Base-by-base conservation (phyloP, 768 basidiomycete species). In the Tylopilus balloui region DNA sequence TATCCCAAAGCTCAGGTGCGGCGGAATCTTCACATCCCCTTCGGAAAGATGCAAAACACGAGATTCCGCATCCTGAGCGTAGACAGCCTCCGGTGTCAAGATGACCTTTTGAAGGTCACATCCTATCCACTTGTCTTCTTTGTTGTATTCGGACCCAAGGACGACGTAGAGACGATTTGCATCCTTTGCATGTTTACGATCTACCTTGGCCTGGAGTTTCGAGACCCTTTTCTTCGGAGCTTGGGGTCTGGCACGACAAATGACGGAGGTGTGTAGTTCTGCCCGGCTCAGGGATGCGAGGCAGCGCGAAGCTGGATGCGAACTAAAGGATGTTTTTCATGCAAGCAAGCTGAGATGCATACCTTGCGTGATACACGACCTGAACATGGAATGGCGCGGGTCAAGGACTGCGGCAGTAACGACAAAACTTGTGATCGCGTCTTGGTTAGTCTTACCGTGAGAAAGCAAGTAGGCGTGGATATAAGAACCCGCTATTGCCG, bases 41-140 rank as follows among this genome's bases (percentile, higher is more conserved):
- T 74, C 60, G 6, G 66, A 48, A 21, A 68, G 56, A 19, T 61
- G 19, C 6, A 69, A 54, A 8, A 69, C 55, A 51, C 28, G 64
- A 54, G 42, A 57, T 50, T 27, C 64, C 48, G 50, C 36, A 36
- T 52, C 46, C 52, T 52, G 25, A 36, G 59, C 50, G 50, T 59
- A 29, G 43, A 85, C 68, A n/a, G 70, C 71, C 15, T 77, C 70
- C 37, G 78, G 73, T 49, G 81, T 73, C 45, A 90, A 72, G 58
- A 89, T 69, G 48, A 80, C 66, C 55, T 76, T 75, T 36, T 81
- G 80, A 39, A 94, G 80, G 66, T 83, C 77, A 64, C 81, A 81
- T 21, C 73, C 70, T 34, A 65, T 58, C 89, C 92, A 94, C 61
- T 81, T 81, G 47, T 71, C 61, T 47, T 84, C 81, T 46, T 87